Evolutionary conservation across 2,329 filamentous ascomycete genomes (phyloP), one percentile per base, ranked within the genome.

Genomic region (Ophiostoma ips): DNA sequence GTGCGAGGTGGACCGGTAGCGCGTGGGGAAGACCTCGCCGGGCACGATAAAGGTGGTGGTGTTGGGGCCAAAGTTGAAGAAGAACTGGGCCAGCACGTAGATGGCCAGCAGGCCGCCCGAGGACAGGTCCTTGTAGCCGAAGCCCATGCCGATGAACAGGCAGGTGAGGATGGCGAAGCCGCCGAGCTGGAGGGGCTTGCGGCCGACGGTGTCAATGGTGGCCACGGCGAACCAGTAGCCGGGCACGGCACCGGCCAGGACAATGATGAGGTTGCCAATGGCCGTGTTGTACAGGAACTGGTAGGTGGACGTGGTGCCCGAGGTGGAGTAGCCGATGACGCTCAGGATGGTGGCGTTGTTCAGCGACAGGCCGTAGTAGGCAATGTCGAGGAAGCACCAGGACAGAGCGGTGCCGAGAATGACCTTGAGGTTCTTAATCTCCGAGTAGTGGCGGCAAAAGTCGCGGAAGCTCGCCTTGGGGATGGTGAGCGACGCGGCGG

Each of bases 161-260:
- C 77, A 66, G 8, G 78, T 81, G 8, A 83, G 65, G 50, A 82
- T 72, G 47, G 67, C 62, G 62, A 82, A 83, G 24, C 78, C 79
- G 53, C 70, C 72, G 50, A 84, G 66, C 66, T 86, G 86, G 51
- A 90, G 87, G 1, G 83, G 77, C 69, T 87, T 88, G 59, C 85
- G 82, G 49, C 84, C 85, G 13, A 88, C 59, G 1, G 74, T 84
- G 64, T 90, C 84, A 51, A 87, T 58, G 24, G 63, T 64, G 38
- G 79, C 79, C 6, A 88, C 84, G 0, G 83, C 85, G 15, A 87
- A 75, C 84, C 84, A 89, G n/a, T 89, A 89, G 13, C 85, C 85
- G 0, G 85, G 85, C 13, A 89, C 84, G 45, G 85, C 82, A 51
- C 84, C 85, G 4, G 85, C 84, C 52, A 84, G 78, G 57, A 88